Evolutionary conservation across 306 rosid genomes (phyloP).

Genomic region (Vigna angularis): DNA sequence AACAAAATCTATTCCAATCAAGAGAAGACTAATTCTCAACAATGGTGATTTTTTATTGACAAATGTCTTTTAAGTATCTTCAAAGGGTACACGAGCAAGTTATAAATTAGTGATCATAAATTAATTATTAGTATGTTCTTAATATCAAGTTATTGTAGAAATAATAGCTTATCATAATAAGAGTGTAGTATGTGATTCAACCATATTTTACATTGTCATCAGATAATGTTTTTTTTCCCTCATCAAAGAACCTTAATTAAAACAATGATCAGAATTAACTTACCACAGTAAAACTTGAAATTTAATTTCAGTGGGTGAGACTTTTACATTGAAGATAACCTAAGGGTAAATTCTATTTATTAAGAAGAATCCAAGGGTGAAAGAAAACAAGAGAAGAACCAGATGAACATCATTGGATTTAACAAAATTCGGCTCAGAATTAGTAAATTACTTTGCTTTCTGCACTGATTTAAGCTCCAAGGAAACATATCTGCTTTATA

Average conservation of each 20-base stretch:
- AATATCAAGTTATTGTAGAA: too few relatives aligned
- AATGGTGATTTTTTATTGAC: neutral
- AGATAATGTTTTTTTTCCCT: too few relatives aligned
- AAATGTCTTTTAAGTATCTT: neutral
- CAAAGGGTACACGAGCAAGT: neutral
- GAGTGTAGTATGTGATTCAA: neutral
- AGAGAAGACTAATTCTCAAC: neutral
- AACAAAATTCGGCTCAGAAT: neutral
- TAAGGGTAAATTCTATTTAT: neutral
- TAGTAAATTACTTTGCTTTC: constrained; percentile 25
- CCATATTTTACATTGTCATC: too few relatives aligned
- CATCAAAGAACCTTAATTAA: too few relatives aligned
- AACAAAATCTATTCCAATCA: neutral
- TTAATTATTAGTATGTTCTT: too few relatives aligned
- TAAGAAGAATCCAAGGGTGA: neutral
- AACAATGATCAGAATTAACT: neutral
- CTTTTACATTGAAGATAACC: neutral
- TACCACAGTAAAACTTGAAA: neutral
- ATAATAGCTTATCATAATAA: too few relatives aligned
- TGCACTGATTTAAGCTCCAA: constrained; percentile 12
- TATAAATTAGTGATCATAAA: neutral
- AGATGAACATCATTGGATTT: neutral
- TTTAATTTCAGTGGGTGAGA: neutral
- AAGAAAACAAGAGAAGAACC: constrained; percentile 22
- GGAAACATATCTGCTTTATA: neutral